These are phyloP conservation scores for Medicago truncatula DNA, from an alignment of 306 rosid species.

Conservation along the genomic window DNA sequence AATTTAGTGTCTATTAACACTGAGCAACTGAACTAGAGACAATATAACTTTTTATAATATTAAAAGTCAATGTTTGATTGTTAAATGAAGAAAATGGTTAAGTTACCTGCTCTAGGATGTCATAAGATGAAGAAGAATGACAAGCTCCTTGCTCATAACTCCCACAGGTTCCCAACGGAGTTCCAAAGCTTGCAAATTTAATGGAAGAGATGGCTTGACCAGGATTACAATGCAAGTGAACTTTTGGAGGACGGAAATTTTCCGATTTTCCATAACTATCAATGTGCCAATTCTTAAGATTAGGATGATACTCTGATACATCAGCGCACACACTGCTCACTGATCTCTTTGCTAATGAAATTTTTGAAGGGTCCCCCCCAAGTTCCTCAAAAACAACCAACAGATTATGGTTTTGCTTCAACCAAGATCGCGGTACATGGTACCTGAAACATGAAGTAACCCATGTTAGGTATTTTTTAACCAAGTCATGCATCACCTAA, in stretches of 20 bases:
- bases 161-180: slow-evolving; percentile 95
- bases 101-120: slow-evolving; percentile 78
- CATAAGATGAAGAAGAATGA: slow-evolving; percentile 76
- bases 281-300: slow-evolving; percentile 88
- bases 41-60: neutral
- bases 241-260: slow-evolving; percentile 84
- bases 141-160: slow-evolving; percentile 87
- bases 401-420: slow-evolving; percentile 81
- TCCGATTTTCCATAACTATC: slow-evolving; percentile 83
- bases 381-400: slow-evolving; percentile 94
- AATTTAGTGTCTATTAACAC: neutral
- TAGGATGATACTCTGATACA: slow-evolving; percentile 91
- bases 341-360: slow-evolving; percentile 82
- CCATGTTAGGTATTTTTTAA: slow-evolving; percentile 23
- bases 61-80: neutral
- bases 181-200: slow-evolving; percentile 97
- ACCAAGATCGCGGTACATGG: slow-evolving; percentile 96
- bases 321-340: slow-evolving; percentile 86
- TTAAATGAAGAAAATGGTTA: slow-evolving; percentile 32
- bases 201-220: slow-evolving; percentile 88
- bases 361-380: slow-evolving; percentile 88
- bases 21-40: neutral
- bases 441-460: slow-evolving; percentile 66
- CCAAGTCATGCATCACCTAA: slow-evolving; percentile 33
- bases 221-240: slow-evolving; percentile 77